These are phyloP conservation scores for Wickerhamiella allomyrinae DNA, from an alignment of 805 yeast genomes.

Conservation along the genomic window DNA sequence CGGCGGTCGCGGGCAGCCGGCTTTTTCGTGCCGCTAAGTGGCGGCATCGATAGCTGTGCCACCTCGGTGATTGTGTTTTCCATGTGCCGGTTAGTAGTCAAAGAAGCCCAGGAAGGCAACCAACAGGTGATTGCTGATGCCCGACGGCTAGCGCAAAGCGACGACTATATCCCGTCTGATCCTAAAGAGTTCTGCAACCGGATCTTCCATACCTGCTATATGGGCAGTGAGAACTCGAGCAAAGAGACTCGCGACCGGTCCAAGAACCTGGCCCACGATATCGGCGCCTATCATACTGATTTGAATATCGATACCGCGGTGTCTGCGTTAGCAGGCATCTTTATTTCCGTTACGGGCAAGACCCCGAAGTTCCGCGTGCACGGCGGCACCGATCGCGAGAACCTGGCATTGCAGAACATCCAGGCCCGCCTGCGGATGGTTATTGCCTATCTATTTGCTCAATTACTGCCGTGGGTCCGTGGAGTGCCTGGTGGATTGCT, in stretches of 20 bases:
- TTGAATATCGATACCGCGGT: conserved; percentile 84
- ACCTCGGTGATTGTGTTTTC: conserved; percentile 89
- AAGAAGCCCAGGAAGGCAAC: conserved; percentile 55
- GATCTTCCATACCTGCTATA: conserved; percentile 78
- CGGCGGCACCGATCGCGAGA: conserved; percentile 87
- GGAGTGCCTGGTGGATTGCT: conserved; percentile 63
- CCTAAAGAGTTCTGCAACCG: conserved; percentile 64
- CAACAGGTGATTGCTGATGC: conserved; percentile 66
- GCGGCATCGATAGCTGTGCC: conserved; percentile 97
- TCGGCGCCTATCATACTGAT: conserved; percentile 85
- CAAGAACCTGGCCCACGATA: conserved; percentile 49
- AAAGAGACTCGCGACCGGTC: conserved; percentile 75
- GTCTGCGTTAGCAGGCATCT: conserved; percentile 52
- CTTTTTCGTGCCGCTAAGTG: conserved; percentile 82
- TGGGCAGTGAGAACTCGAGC: conserved; percentile 95
- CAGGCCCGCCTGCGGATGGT: conserved; percentile 97
- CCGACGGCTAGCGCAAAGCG: conserved; percentile 41
- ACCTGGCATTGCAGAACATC: conserved; percentile 87
- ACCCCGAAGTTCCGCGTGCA: conserved; percentile 78
- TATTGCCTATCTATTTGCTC: conserved; percentile 82
- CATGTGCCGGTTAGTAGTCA: conserved; percentile 77
- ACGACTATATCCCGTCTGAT: conserved; percentile 50
- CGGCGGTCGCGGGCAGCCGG: conserved; percentile 87
- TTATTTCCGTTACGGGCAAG: conserved; percentile 83
- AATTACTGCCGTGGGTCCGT: conserved; percentile 88